Percentiles rank a stretch among this genome's conserved stretches.
Evolutionary conservation across 768 basidiomycete species (phyloP).

Genomic region (Psilocybe tampanensis): DNA sequence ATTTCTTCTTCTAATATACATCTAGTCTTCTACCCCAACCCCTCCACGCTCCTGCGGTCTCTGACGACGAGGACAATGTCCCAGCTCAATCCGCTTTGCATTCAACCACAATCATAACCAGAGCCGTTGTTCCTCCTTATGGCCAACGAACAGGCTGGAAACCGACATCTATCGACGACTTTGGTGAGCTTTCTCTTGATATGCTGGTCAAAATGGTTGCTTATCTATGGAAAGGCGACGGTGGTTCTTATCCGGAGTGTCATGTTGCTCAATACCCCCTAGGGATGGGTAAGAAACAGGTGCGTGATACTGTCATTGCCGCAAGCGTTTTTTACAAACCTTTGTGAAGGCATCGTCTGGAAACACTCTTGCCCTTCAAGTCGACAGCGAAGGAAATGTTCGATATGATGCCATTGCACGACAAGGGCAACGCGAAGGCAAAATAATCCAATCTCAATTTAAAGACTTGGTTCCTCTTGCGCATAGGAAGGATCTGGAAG

Average conservation of each 20-base stretch:
- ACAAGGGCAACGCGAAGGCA: slow-evolving; percentile 89
- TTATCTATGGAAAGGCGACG: slow-evolving; percentile 55
- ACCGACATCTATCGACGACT: slow-evolving; percentile 81
- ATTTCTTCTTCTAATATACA: slow-evolving; percentile 9
- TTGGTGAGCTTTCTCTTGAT: slow-evolving; percentile 51
- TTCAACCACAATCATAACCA: slow-evolving; percentile 44
- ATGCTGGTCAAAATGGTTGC: neutral
- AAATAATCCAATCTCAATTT: slow-evolving; percentile 91
- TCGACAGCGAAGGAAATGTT: slow-evolving; percentile 95
- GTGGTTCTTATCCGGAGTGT: slow-evolving; percentile 92
- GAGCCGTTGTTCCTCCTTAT: slow-evolving; percentile 74
- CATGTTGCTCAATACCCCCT: slow-evolving; percentile 97
- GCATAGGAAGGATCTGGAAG: slow-evolving; percentile 86
- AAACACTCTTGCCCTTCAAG: slow-evolving; percentile 95
- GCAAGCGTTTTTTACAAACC: neutral
- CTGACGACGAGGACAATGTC: slow-evolving; percentile 66
- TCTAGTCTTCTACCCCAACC: slow-evolving; percentile 73
- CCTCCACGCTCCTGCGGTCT: slow-evolving; percentile 48
- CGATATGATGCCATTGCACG: slow-evolving; percentile 97
- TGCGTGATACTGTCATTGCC: slow-evolving; percentile 30
- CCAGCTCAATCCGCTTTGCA: slow-evolving; percentile 36
- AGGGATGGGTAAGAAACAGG: slow-evolving; percentile 95
- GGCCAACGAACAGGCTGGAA: slow-evolving; percentile 87
- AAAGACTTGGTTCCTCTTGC: slow-evolving; percentile 95
- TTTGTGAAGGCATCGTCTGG: slow-evolving; percentile 78